These are phyloP conservation scores for Cytospora mali DNA, from an alignment of 2,329 filamentous ascomycete species.

Conservation along the genomic window DNA sequence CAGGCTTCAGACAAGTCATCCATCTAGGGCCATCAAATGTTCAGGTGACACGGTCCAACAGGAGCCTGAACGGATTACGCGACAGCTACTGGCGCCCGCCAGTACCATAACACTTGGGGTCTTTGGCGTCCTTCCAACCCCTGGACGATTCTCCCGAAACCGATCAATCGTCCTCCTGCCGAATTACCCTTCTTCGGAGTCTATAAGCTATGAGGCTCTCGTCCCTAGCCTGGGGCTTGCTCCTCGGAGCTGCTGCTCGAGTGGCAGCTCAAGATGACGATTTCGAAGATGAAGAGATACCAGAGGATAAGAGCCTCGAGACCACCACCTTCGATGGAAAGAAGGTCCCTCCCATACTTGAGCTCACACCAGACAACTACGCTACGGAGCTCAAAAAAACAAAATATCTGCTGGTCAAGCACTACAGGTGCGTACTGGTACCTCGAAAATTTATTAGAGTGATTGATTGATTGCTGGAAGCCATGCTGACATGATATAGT, in stretches of 20 bases:
- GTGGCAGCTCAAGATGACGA: conserved; percentile 34
- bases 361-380: conserved; percentile 61
- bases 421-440: conserved; percentile 61
- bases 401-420: conserved; percentile 61
- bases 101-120: conserved; percentile 17
- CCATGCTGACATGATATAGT: conserved; percentile 43
- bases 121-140: conserved; percentile 13
- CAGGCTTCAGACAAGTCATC: neutral
- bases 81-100: conserved; percentile 22
- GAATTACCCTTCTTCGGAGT: conserved; percentile 9
- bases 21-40: conserved; percentile 13
- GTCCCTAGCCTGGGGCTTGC: conserved; percentile 43
- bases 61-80: conserved; percentile 14
- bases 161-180: conserved; percentile 2
- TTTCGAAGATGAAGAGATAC: conserved; percentile 41
- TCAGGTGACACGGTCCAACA: conserved; percentile 11
- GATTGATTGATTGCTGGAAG: conserved; percentile 17
- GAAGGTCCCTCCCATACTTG: conserved; percentile 65
- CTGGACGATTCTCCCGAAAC: neutral
- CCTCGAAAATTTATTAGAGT: conserved; percentile 2
- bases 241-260: conserved; percentile 49
- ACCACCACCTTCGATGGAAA: conserved; percentile 67
- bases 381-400: conserved; percentile 57
- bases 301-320: conserved; percentile 39
- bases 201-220: conserved; percentile 47